phyloP scores from a whole-genome alignment of 106 monocot genomes.

The Acorus calamus region DNA sequence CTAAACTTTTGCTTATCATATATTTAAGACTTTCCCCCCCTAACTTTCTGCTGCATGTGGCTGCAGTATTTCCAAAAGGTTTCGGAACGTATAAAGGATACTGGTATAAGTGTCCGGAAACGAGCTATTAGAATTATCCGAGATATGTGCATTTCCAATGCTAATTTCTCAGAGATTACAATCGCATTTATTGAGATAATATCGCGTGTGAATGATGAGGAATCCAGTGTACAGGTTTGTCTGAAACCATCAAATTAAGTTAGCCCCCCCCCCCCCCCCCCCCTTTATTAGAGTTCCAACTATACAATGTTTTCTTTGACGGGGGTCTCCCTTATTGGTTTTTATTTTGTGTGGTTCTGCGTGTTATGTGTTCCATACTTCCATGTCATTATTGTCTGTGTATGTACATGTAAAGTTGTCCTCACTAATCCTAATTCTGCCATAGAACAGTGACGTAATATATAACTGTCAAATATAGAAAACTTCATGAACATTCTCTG shows the following conservation, averaged over 20 bases:
- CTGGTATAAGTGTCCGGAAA: conserved; percentile 94
- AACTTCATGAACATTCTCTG: too few species aligned
- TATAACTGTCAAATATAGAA: too few species aligned
- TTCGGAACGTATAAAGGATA: conserved; percentile 96
- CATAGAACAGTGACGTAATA: too few species aligned
- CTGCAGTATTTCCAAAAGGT: conserved; percentile 93
- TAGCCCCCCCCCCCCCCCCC: too few species aligned
- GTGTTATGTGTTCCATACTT: too few species aligned
- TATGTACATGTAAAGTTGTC: too few species aligned
- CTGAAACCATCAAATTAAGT: conserved; percentile 1
- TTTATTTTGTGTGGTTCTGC: too few species aligned
- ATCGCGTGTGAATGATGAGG: conserved; percentile 95
- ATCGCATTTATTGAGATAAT: conserved; percentile 91
- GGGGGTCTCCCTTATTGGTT: too few species aligned
- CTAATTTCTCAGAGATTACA: conserved; percentile 54
- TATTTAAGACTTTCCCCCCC: background rate
- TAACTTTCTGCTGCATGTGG: background rate
- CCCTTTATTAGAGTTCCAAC: too few species aligned
- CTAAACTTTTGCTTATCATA: background rate
- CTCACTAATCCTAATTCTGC: too few species aligned
- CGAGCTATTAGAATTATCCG: conserved; percentile 93
- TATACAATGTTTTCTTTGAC: background rate
- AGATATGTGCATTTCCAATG: conserved; percentile 76
- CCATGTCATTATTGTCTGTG: too few species aligned
- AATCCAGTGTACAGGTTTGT: conserved; percentile 89